Base-by-base conservation (phyloP, 805 yeast species). In the Ogataea saltuana region DNA sequence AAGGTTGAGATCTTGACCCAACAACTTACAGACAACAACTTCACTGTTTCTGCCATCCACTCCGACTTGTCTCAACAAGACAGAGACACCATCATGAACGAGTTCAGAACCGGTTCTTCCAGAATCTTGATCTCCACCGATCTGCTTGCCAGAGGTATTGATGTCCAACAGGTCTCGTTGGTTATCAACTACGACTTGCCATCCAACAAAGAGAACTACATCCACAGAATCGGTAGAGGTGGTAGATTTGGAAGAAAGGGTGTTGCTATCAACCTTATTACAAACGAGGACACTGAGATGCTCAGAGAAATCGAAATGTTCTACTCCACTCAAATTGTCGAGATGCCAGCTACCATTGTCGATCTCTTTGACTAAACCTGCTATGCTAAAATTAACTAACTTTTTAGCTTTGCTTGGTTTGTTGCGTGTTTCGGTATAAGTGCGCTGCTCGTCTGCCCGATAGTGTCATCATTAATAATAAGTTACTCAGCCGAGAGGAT, bases 241-340 rank as follows among this genome's bases (percentile, higher is more conserved):
- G 99, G 98, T 53, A 83, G 99, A 66, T 91, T 91, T 74, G 99
- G 99, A 58, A 83, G 99, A 71, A 91, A 90, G 75, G 99, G 96
- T 75, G 95, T 86, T 60, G 97, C 99, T 46, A 88, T 91, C 68
- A 93, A 90, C 76, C 85, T 93, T 59, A 83, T 89, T 60, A 88
- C 97, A 45, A 75, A 73, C 54, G 83, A 83, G 39, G 98, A 93
- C 67, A 76, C 75, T 52, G 77, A 74, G 41, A 79, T 76, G 63
- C 75, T 91, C 74, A 78, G 81, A 64, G 96, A 83, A 54, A 70
- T 85, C 53, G 89, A 85, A 63, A 72, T 71, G 64, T 80, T 79
- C 74, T 86, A 86, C 73, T 76, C 83, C 45, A 83, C 83, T 44
- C 83, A 79, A 65, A 82, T 85, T 55, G 78, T 75, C 54, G 91